Evolutionary conservation across 2,329 filamentous ascomycete species (phyloP), one percentile per base, ranked within the genome.

Genomic region (Chalara sp.): DNA sequence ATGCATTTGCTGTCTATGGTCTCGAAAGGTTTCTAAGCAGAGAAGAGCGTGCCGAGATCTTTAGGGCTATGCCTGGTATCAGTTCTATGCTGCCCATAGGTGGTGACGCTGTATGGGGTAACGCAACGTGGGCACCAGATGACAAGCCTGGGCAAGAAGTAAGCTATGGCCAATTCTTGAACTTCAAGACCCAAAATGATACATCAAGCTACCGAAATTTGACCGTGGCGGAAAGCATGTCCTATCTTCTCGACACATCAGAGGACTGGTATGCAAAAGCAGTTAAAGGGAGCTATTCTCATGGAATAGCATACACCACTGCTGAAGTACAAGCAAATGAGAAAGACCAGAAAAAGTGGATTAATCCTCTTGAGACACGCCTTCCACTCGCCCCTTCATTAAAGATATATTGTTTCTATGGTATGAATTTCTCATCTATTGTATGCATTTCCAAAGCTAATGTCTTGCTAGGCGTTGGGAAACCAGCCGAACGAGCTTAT

Each of bases 351-450:
- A 75, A 72, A 46, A 99, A 95, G 65, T 99, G 93, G 93, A 81
- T 96, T 54, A 99, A 99, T 64, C 93, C 93, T 0, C 80, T 97
- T 1, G 92, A 97, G 67, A 87, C 89, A 0, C 80, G 92, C 2
- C 75, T 97, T 0, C 93, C 93, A 0, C 76, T 89, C 21, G 92
- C 93, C 1, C 92, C 93, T 0, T 88, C 82, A 63, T 74, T 99
- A 63, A 96, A 96, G 67, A 89, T 99, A 10, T 97, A 91, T 70
- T 97, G 93, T 71, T 97, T 99, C 73, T 97, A 99, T 65, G 93
- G 77, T 58, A 63, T 6, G 12, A 10, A 30, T 13, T 5, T 45
- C 12, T 8, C 21, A 32, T 30, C 35, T 6, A 49, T 31, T 11
- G 2, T 28, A 33, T 29, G 13, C 33, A 53, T 33, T 6, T 32